Evolutionary conservation across 208 protist genomes (phyloP), one percentile per base, ranked within the genome.

Genomic region (Acanthamoeba lenticulata): DNA sequence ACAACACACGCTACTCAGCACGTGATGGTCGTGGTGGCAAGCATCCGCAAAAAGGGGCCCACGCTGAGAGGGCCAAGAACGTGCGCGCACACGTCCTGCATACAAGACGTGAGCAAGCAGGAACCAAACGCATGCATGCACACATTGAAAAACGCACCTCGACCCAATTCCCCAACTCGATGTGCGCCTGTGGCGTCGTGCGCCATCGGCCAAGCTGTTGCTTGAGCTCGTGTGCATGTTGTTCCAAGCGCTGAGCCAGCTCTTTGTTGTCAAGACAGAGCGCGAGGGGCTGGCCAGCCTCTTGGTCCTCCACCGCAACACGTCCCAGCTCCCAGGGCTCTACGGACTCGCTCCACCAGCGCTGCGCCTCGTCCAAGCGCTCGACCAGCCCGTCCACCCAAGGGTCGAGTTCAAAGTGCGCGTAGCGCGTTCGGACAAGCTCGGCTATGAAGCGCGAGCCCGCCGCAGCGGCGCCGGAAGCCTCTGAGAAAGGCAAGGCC

Each of bases 311-410:
- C 69, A 29, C 69, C 24, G 15, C 19, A 29, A 32, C 17, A 9
- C 24, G 19, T 11, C n/a, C n/a, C 52, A 89, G 44, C 45, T 62
- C 81, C 81, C 44, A 55, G 6, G 27, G 44, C 17, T 89, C 44
- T 17, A 89, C 32, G 21, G 24, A 65, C 24, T 44, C 38, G 38
- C 44, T 27, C 38, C 38, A 49, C 34, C 27, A 1, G 7, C 27
- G 0, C 27, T 83, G 32, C 21, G n/a, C 81, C 11, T 62, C 52
- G 7, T 60, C 81, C 42, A 89, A 17, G 17, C 9, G 17, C 81
- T 69, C 81, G 15, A 44, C 52, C 29, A 89, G 45, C n/a, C 81
- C 81, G 29, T 89, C 81, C 2, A 89, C 81, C 81, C 81, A 89
- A 4, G 81, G 81, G 81, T 89, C 81, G 9, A 89, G 44, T 17